Evolutionary conservation across 371 early-diverging fungal genomes (phyloP), one percentile per base, ranked within the genome.

Genomic region (Mucor indicus): DNA sequence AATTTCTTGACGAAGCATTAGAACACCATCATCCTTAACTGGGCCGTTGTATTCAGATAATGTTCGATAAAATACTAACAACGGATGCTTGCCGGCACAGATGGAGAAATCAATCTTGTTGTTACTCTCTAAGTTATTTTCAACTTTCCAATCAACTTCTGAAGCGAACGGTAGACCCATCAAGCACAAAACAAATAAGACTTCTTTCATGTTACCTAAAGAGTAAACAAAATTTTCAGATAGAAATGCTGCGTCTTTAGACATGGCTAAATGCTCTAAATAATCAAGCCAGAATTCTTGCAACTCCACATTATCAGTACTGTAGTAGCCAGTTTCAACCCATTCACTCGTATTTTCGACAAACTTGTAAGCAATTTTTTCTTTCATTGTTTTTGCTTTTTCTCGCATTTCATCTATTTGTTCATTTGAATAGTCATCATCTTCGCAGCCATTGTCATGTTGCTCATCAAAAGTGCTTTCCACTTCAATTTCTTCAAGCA

Each of bases 211-310:
- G 13, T 54, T 49, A 2, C 30, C 30, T 2, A 68, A 43, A 21
- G 72, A 60, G 36, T 64, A 53, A 4, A 80, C 64, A 48, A 82
- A 75, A 47, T 72, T 71, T 61, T 79, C 44, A 0, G 60, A 17
- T 23, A 48, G 40, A 20, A 44, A 60, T 16, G 12, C 16, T 9
- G 3, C 4, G n/a, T 27, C 27, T 15, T 19, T 15, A 12, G 35
- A n/a, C 3, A 9, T 22, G 17, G 20, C 20, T 10, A 23, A 19
- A 0, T 39, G 35, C n/a, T n/a, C n/a, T 2, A 77, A 41, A 35
- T 58, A 78, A 31, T 79, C 78, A n/a, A 79, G 46, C 83, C 80
- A 82, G 42, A 80, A 80, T 9, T 60, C 67, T 23, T 71, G 73
- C 10, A 60, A 47, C n/a, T 45, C 46, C n/a, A n/a, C n/a, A n/a